phyloP scores from a whole-genome alignment of 352 stramenopile species.

The Phytophthora chlamydospora region DNA sequence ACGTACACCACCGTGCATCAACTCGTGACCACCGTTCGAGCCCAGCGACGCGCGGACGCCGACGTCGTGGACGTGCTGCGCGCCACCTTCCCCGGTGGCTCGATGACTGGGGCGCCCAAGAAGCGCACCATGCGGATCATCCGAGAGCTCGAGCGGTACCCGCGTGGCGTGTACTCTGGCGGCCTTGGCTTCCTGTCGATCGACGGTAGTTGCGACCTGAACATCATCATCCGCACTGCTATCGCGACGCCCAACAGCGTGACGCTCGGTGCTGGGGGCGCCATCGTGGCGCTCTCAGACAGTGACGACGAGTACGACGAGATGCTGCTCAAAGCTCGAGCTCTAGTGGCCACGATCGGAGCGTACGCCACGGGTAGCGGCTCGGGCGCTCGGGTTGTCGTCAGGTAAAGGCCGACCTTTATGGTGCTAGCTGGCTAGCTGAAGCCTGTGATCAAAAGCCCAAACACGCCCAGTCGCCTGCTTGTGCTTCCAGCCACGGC shows the following conservation, averaged over 20 bases:
- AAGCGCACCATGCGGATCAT: conserved; percentile 97
- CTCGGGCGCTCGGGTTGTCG: conserved; percentile 39
- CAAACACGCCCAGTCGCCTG: conserved; percentile 29
- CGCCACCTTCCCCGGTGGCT: conserved; percentile 96
- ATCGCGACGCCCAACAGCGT: conserved; percentile 84
- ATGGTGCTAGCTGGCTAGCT: conserved; percentile 25
- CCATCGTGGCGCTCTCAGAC: conserved; percentile 96
- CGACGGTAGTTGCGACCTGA: conserved; percentile 96
- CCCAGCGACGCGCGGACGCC: conserved; percentile 50
- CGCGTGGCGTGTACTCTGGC: conserved; percentile 96
- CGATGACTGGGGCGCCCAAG: conserved; percentile 98
- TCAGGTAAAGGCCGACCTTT: conserved; percentile 11
- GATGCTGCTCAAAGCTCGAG: conserved; percentile 91
- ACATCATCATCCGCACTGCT: conserved; percentile 98
- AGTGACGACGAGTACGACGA: conserved; percentile 94
- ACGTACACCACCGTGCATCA: conserved; percentile 98
- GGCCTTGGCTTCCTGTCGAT: conserved; percentile 95
- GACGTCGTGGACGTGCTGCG: conserved; percentile 92
- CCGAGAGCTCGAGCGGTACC: conserved; percentile 86
- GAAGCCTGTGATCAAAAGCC: conserved; percentile 23
- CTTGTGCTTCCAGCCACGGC: conserved; percentile 18
- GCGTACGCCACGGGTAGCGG: conserved; percentile 58
- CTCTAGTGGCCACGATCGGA: conserved; percentile 66
- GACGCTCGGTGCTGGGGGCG: conserved; percentile 94
- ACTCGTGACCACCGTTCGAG: conserved; percentile 96